Conservation (phyloP, 148 eudicot species). For the Rhododendron henanense region DNA sequence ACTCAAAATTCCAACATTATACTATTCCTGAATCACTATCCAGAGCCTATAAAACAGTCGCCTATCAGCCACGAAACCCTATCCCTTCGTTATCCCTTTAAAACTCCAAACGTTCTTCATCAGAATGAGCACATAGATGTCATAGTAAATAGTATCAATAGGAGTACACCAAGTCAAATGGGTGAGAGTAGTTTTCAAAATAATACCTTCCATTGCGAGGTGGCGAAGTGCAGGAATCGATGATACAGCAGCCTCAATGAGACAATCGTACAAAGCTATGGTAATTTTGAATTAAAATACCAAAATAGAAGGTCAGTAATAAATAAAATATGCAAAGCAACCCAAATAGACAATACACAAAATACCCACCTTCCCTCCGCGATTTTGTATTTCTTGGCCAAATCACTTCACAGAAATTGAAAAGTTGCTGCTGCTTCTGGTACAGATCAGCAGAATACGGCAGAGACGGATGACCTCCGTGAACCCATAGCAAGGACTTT, state of each 20-base stretch:
- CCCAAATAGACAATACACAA: neutral
- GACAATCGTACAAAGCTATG: slow-evolving; percentile 28
- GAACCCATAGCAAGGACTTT: slow-evolving; percentile 80
- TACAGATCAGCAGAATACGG: slow-evolving; percentile 65
- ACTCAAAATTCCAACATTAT: neutral
- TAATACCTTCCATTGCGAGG: slow-evolving; percentile 73
- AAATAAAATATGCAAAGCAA: neutral
- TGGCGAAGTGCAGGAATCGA: slow-evolving; percentile 57
- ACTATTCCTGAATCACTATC: neutral
- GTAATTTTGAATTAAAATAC: neutral
- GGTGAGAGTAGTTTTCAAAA: neutral
- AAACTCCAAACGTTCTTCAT: neutral
- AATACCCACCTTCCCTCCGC: slow-evolving; percentile 35
- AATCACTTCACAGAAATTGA: slow-evolving; percentile 38
- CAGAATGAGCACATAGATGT: neutral
- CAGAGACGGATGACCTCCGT: slow-evolving; percentile 86
- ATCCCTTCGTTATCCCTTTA: neutral
- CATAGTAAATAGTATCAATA: neutral
- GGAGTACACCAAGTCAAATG: neutral
- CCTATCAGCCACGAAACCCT: neutral
- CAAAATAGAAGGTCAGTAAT: neutral
- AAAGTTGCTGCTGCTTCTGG: slow-evolving; percentile 54
- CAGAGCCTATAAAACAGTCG: neutral
- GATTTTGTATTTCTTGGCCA: slow-evolving; percentile 49
- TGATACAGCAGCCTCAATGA: slow-evolving; percentile 45